Evolutionary conservation across 805 yeast species (phyloP).

Genomic region (Pichia heedii): DNA sequence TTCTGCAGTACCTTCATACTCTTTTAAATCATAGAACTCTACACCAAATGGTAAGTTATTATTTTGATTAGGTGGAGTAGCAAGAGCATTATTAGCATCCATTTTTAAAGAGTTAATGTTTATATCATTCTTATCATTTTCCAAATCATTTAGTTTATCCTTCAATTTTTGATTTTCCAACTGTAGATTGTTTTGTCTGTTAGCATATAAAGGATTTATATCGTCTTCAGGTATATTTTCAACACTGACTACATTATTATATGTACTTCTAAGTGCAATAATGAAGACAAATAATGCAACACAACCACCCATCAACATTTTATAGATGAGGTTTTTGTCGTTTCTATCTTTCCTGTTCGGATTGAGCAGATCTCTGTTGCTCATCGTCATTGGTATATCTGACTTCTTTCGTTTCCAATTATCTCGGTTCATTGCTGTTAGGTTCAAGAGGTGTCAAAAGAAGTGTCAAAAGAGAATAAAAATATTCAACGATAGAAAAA

Average conservation of each 20-base stretch:
- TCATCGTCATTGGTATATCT: conserved; percentile 4
- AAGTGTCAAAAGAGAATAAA: no score
- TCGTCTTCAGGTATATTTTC: not conserved
- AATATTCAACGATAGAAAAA: no score
- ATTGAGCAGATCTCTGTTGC: not conserved
- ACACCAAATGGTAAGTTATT: conserved; percentile 7
- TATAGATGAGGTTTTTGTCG: not conserved
- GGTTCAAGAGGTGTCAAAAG: no score
- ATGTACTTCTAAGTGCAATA: not conserved
- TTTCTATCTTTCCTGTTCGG: not conserved
- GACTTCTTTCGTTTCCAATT: conserved; percentile 7
- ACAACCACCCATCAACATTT: not conserved
- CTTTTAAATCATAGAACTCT: conserved; percentile 49
- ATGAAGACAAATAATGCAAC: not conserved
- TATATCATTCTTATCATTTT: not conserved
- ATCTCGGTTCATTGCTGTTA: conserved; percentile 4
- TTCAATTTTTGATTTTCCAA: not conserved
- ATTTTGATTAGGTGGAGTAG: conserved; percentile 11
- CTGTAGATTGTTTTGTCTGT: not conserved
- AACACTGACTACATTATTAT: not conserved
- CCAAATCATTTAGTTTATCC: not conserved
- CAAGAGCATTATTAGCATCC: conserved; percentile 6
- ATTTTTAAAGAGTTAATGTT: not conserved
- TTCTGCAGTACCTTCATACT: conserved; percentile 43
- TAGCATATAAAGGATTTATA: not conserved